Percentiles rank a stretch among this genome's conserved stretches.
phyloP scores from a whole-genome alignment of 352 stramenopile species.

The Pseudoperonospora humuli region DNA sequence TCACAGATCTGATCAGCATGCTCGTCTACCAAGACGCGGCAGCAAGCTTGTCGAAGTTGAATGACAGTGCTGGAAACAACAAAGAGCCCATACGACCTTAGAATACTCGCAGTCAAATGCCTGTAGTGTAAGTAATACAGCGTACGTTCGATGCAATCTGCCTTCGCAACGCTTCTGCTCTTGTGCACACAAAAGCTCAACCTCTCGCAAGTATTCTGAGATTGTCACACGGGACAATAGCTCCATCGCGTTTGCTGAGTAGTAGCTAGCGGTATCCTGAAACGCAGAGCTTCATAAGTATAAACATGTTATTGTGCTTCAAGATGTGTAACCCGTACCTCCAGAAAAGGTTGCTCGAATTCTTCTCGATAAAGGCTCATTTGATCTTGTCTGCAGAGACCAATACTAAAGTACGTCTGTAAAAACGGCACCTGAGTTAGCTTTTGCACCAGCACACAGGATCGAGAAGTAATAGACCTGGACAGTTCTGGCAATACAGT shows the following conservation, averaged over 20 bases:
- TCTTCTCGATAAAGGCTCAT: constrained; percentile 79
- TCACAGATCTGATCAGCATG: constrained; percentile 79
- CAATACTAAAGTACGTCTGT: constrained; percentile 74
- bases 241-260: constrained; percentile 53
- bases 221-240: constrained; percentile 60
- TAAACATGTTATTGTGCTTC: not conserved
- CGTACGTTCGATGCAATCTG: constrained; percentile 67
- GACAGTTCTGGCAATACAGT: constrained; percentile 58
- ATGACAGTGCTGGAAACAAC: constrained; percentile 47
- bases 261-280: constrained; percentile 65
- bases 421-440: not conserved
- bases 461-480: constrained; percentile 29
- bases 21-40: constrained; percentile 66
- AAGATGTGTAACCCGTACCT: constrained; percentile 21
- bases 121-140: constrained; percentile 4
- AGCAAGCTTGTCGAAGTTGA: constrained; percentile 74
- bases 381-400: constrained; percentile 63
- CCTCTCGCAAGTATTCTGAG: constrained; percentile 63
- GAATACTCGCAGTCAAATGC: not conserved
- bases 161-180: constrained; percentile 73
- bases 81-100: not conserved
- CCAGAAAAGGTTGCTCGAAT: constrained; percentile 61
- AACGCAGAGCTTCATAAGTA: not conserved
- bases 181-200: constrained; percentile 65
- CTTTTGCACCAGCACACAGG: not conserved